These are phyloP conservation scores for Lachancea dasiensis DNA, from an alignment of 805 yeast species.

Conservation along the genomic window DNA sequence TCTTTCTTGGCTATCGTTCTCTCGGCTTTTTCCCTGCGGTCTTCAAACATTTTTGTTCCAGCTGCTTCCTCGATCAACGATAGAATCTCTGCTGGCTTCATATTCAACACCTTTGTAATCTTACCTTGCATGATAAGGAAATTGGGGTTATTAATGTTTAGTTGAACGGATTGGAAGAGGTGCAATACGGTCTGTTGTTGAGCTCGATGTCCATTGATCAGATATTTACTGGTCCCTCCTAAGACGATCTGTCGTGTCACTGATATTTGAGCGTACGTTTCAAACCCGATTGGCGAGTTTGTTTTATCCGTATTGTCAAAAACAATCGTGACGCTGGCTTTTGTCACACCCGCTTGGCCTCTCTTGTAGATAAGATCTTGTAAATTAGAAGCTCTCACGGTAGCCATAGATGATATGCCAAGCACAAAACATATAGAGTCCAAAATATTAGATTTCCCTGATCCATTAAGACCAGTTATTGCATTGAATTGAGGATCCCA, in stretches of 20 bases:
- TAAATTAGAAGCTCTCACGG: slow-evolving; percentile 86
- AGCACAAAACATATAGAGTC: slow-evolving; percentile 98
- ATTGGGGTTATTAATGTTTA: slow-evolving; percentile 94
- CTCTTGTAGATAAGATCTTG: slow-evolving; percentile 94
- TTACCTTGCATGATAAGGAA: slow-evolving; percentile 98
- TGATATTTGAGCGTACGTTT: slow-evolving; percentile 67
- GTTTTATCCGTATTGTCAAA: slow-evolving; percentile 78
- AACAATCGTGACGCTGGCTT: slow-evolving; percentile 93
- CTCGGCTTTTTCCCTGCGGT: slow-evolving; percentile 84
- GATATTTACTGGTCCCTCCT: slow-evolving; percentile 88
- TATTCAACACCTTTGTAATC: slow-evolving; percentile 92
- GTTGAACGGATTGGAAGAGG: slow-evolving; percentile 88
- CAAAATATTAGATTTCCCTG: slow-evolving; percentile 92
- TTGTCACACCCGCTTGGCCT: slow-evolving; percentile 97
- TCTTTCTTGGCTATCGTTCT: slow-evolving; percentile 90
- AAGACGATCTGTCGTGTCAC: slow-evolving; percentile 87
- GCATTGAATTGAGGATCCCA: slow-evolving; percentile 98
- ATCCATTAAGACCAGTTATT: slow-evolving; percentile 95
- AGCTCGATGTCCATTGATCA: slow-evolving; percentile 93
- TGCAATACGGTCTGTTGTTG: slow-evolving; percentile 89
- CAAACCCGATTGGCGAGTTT: slow-evolving; percentile 84
- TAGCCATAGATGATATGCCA: slow-evolving; percentile 91
- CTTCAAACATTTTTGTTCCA: slow-evolving; percentile 94
- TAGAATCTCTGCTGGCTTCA: slow-evolving; percentile 88
- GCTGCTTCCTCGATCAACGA: slow-evolving; percentile 97